A percentile compares a stretch with the other conserved stretches of the same genome.
phyloP scores from a whole-genome alignment of 495 filamentous ascomycete species.

The Daldinia concentrica region DNA sequence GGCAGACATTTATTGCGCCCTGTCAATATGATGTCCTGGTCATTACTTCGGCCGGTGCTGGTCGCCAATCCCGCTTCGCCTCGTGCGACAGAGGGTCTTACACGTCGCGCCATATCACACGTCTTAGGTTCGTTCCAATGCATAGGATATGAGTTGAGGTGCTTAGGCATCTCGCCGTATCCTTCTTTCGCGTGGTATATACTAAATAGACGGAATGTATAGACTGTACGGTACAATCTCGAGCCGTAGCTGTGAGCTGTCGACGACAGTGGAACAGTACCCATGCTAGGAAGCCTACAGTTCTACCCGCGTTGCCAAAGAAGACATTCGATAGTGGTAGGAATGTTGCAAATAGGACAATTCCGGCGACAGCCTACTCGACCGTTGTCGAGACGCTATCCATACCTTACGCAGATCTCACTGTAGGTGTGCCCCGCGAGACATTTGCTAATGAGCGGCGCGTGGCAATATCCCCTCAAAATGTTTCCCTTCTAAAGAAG shows the following conservation, averaged over 20 bases:
- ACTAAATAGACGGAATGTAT: conserved; percentile 39
- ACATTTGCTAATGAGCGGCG: conserved; percentile 76
- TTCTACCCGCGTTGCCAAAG: conserved; percentile 41
- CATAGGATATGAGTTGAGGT: conserved; percentile 24
- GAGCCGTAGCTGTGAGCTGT: conserved; percentile 16
- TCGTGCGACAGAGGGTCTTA: conserved; percentile 39
- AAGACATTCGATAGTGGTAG: conserved; percentile 21
- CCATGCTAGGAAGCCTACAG: conserved; percentile 37
- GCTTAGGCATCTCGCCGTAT: conserved; percentile 14
- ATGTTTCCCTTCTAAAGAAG: conserved; percentile 77
- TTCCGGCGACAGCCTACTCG: conserved; percentile 43
- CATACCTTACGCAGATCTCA: conserved; percentile 71
- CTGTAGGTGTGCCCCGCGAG: conserved; percentile 77
- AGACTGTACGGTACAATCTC: conserved; percentile 35
- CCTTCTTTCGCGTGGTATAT: conserved; percentile 24
- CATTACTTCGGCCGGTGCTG: conserved; percentile 45
- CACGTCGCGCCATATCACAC: conserved; percentile 40
- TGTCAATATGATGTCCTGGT: conserved; percentile 43
- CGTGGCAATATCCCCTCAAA: conserved; percentile 81
- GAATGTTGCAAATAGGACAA: conserved; percentile 24
- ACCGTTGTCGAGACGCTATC: conserved; percentile 56
- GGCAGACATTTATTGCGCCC: conserved; percentile 28
- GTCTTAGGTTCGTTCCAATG: conserved; percentile 40
- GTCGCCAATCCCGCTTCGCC: conserved; percentile 44
- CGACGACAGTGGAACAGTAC: conserved; percentile 45